Percentiles rank a stretch among this genome's conserved stretches.
Conservation (phyloP, 257 asterid genomes). For the Sherardia arvensis region DNA sequence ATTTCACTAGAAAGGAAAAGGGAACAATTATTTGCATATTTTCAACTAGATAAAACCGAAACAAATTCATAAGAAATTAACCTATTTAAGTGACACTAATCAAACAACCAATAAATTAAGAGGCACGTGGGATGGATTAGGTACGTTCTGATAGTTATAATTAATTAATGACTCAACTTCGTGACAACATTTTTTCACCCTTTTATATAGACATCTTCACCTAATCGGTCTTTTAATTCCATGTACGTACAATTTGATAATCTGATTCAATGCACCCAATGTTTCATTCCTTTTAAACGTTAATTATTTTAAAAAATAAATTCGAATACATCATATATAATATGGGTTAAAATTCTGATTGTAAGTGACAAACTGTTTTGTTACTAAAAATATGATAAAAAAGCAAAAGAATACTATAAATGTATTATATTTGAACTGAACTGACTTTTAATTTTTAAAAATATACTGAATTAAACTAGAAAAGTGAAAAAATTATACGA, state of each 20-base stretch:
- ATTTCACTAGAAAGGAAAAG: not conserved
- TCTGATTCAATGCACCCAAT: not conserved
- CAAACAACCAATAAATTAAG: not conserved
- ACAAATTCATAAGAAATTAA: not conserved
- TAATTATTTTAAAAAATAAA: no score
- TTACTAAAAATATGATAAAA: no score
- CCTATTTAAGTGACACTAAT: not conserved
- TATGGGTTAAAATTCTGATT: no score
- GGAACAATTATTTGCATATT: not conserved
- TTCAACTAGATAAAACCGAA: not conserved
- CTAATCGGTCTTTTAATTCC: slow-evolving; percentile 5
- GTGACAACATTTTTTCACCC: not conserved
- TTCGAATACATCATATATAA: no score
- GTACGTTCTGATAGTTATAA: not conserved
- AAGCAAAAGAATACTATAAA: no score
- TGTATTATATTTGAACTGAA: no score
- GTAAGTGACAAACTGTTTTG: no score
- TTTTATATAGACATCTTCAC: no score
- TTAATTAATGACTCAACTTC: not conserved
- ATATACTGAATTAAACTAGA: no score
- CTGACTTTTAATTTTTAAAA: no score
- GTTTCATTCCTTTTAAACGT: no score
- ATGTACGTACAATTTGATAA: not conserved
- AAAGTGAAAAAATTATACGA: no score
- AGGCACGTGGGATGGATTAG: not conserved